These are phyloP conservation scores for Diatrype stigma DNA, from an alignment of 2,329 filamentous ascomycete species.

Conservation along the genomic window DNA sequence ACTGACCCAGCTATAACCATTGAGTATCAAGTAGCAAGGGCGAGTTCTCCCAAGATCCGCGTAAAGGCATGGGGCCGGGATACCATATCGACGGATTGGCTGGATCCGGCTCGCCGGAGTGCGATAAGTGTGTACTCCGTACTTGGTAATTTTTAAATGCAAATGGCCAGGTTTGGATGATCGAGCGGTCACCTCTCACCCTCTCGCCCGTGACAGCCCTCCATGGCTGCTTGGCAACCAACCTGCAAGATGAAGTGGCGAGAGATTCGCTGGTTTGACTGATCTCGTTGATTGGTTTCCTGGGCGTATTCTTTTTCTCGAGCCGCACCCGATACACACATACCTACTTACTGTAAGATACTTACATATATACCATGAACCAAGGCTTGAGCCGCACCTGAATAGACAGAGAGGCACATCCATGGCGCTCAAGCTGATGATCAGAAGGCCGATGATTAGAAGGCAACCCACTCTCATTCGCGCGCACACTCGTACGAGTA, in stretches of 20 bases:
- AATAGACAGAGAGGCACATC: too few relatives aligned
- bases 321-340: too few relatives aligned
- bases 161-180: slow-evolving; percentile 13
- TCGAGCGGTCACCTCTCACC: slow-evolving; percentile 15
- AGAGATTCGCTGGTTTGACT: neutral
- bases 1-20: too few relatives aligned
- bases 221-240: neutral
- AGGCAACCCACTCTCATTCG: neutral
- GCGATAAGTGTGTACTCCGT: neutral
- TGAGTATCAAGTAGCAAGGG: too few relatives aligned
- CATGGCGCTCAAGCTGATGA: too few relatives aligned
- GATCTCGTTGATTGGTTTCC: neutral
- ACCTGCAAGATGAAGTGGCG: slow-evolving; percentile 19
- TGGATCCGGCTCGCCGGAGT: too few relatives aligned
- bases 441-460: neutral
- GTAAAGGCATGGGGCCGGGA: too few relatives aligned
- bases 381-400: too few relatives aligned
- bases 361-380: too few relatives aligned
- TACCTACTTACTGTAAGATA: too few relatives aligned
- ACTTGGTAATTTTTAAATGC: slow-evolving; percentile 6
- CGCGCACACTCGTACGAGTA: neutral
- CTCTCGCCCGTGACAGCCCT: slow-evolving; percentile 6
- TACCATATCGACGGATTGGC: too few relatives aligned
- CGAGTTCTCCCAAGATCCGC: too few relatives aligned
- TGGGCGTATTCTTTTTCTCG: neutral